phyloP scores from a whole-genome alignment of 257 asterid genomes.

The Ballota nigra region DNA sequence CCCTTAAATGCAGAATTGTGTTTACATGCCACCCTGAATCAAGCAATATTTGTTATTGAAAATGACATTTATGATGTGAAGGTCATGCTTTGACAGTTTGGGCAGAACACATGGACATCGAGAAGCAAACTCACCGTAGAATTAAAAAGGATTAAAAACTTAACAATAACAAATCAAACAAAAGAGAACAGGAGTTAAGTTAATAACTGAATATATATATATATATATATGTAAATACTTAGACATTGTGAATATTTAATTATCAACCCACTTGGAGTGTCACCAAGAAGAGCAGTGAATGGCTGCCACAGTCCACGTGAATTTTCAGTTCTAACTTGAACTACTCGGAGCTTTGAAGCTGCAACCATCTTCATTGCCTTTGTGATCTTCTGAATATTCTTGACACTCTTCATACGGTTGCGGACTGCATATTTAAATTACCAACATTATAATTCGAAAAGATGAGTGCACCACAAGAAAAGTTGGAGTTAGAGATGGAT shows the following conservation, averaged over 20 bases:
- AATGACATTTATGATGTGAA: background rate
- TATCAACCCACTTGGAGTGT: conserved; percentile 68
- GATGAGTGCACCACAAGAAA: background rate
- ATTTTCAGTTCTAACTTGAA: conserved; percentile 81
- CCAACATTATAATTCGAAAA: background rate
- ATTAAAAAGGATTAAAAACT: background rate
- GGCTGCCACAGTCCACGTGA: conserved; percentile 99
- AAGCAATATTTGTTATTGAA: background rate
- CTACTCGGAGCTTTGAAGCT: conserved; percentile 94
- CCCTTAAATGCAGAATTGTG: background rate
- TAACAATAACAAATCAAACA: background rate
- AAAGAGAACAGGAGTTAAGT: background rate
- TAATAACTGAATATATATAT: too few relatives aligned
- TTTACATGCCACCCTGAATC: background rate
- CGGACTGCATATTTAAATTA: conserved; percentile 49
- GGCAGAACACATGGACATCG: background rate
- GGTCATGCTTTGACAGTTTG: background rate
- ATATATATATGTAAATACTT: too few relatives aligned
- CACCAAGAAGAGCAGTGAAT: conserved; percentile 96
- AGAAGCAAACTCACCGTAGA: background rate
- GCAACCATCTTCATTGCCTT: conserved; percentile 99
- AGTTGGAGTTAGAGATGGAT: background rate
- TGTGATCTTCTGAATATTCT: conserved; percentile 88
- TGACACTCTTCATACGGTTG: conserved; percentile 96
- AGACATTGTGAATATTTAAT: background rate